Percentiles rank a stretch among this genome's conserved stretches.
Evolutionary conservation across 441 rosid species (phyloP).

Genomic region (Gossypium gossypioides): DNA sequence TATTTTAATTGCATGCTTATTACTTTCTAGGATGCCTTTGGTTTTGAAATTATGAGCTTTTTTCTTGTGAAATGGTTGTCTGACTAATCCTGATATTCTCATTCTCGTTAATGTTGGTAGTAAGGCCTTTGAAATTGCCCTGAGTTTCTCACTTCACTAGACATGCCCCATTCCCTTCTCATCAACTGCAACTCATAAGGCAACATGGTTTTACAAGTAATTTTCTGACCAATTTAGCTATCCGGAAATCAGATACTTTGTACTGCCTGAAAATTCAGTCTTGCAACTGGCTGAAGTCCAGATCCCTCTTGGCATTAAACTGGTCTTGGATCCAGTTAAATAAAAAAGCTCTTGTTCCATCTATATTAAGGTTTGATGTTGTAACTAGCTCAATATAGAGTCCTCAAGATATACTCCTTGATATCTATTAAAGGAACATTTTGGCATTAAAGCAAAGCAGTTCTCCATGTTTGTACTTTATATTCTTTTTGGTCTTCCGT

Average conservation of each 20-base stretch:
- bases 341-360: neutral
- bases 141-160: neutral
- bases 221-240: neutral
- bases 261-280: neutral
- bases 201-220: neutral
- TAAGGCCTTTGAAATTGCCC: neutral
- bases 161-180: neutral
- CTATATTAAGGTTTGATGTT: neutral
- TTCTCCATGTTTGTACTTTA: neutral
- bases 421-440: neutral
- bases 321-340: neutral
- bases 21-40: neutral
- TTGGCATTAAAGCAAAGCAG: neutral
- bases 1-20: neutral
- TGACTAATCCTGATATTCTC: neutral
- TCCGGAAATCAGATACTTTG: neutral
- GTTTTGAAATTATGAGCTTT: neutral
- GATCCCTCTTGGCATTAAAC: neutral
- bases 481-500: neutral
- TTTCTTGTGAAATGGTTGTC: neutral
- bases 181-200: neutral
- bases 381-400: neutral
- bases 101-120: neutral
- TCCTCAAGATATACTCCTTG: neutral
- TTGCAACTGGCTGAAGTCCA: neutral